A percentile compares a stretch with the other conserved stretches of the same genome.
Evolutionary conservation across 441 rosid species (phyloP).

Genomic region (Hura crepitans): DNA sequence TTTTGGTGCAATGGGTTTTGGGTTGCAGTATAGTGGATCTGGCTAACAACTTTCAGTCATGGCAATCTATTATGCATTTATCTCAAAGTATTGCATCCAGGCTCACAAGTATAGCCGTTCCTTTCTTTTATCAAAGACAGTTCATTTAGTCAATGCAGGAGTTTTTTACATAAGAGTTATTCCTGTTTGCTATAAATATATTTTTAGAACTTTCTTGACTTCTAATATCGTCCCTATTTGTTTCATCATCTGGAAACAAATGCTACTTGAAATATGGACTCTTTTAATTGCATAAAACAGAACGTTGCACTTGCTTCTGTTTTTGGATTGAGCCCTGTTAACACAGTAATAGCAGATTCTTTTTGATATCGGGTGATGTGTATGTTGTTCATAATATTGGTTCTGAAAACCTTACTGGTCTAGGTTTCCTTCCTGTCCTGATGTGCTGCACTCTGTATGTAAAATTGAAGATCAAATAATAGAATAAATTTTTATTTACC

Average conservation of each 20-base stretch:
- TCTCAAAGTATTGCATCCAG: too few relatives aligned
- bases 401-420: background rate
- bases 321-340: background rate
- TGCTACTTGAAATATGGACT: background rate
- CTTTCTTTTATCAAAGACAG: background rate
- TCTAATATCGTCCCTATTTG: background rate
- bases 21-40: background rate
- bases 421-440: background rate
- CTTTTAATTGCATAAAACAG: background rate
- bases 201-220: background rate
- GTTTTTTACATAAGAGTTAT: background rate
- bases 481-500: background rate
- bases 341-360: background rate
- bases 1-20: background rate
- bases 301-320: background rate
- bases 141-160: background rate
- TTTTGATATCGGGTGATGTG: background rate
- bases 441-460: background rate
- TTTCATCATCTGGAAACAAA: background rate
- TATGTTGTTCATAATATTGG: background rate
- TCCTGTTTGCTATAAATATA: background rate
- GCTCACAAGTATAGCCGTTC: background rate
- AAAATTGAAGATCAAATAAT: constrained; percentile 9
- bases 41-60: background rate
- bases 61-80: background rate